These are phyloP conservation scores for Penicillium aurantiogriseum DNA, from an alignment of 2,329 filamentous ascomycete genomes.

Conservation along the genomic window DNA sequence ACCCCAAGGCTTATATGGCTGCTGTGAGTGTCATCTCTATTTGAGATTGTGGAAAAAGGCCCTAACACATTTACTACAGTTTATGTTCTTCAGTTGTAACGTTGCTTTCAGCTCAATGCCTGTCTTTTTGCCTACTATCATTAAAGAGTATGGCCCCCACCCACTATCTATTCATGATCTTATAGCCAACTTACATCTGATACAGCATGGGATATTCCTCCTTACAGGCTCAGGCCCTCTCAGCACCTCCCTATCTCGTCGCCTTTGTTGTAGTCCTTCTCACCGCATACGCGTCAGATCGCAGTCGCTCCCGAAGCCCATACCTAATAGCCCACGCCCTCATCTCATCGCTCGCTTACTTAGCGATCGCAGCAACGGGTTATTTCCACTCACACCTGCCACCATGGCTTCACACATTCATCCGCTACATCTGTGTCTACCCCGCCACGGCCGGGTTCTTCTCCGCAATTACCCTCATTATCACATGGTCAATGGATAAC, in stretches of 20 bases:
- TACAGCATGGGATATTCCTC: constrained; percentile 66
- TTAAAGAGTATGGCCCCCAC: constrained; percentile 52
- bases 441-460: constrained; percentile 80
- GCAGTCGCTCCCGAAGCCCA: constrained; percentile 58
- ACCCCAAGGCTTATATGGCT: constrained; percentile 72
- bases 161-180: background rate
- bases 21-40: constrained; percentile 48
- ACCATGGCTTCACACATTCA: constrained; percentile 34
- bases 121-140: constrained; percentile 80
- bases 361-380: constrained; percentile 58
- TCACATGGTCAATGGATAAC: constrained; percentile 89
- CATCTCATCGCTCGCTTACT: constrained; percentile 64
- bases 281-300: constrained; percentile 72
- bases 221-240: constrained; percentile 70
- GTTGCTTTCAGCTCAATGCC: constrained; percentile 85
- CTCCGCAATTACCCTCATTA: constrained; percentile 76
- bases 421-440: constrained; percentile 72
- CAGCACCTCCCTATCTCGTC: constrained; percentile 76
- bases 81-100: constrained; percentile 85
- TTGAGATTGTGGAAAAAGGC: background rate
- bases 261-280: constrained; percentile 70
- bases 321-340: constrained; percentile 70
- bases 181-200: background rate
- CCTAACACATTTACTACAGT: constrained; percentile 24
- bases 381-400: constrained; percentile 43